These are phyloP conservation scores for Petunia axillaris DNA, from an alignment of 257 asterid genomes.

Conservation along the genomic window DNA sequence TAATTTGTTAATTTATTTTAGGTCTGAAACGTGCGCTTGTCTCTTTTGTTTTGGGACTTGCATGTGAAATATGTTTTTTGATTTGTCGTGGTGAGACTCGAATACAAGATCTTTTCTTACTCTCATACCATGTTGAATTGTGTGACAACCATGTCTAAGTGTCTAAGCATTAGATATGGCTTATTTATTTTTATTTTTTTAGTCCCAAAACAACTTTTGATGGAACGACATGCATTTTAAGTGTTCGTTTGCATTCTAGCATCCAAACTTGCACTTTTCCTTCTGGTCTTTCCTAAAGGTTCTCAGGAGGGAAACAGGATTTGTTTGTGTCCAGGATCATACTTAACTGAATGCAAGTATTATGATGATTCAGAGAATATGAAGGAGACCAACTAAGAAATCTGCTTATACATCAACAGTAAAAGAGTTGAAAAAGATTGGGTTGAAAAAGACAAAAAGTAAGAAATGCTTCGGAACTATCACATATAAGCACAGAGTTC, in stretches of 20 bases:
- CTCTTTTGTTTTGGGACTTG: not conserved
- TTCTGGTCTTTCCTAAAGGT: not conserved
- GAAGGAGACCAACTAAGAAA: not conserved
- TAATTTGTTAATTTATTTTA: not conserved
- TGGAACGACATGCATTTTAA: not conserved
- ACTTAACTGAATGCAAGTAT: not conserved
- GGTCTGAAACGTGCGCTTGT: not conserved
- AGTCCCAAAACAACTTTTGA: not conserved
- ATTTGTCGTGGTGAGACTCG: not conserved
- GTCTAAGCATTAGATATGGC: not conserved
- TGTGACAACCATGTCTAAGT: not conserved
- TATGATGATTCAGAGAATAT: not conserved
- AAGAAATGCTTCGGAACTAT: not conserved
- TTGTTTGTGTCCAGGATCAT: not conserved
- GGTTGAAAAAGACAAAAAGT: not conserved
- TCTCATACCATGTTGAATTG: not conserved
- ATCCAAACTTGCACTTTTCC: not conserved
- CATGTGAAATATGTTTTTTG: not conserved
- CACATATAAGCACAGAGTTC: not conserved
- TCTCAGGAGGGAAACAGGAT: not conserved
- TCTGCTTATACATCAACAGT: constrained; percentile 10
- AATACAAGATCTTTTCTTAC: not conserved
- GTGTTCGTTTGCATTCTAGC: not conserved
- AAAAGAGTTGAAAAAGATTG: not conserved
- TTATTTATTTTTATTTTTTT: not conserved